Percentiles rank a stretch among this genome's conserved stretches.
Conservation (phyloP, 768 basidiomycete genomes). For the Pleurotus tuoliensis region DNA sequence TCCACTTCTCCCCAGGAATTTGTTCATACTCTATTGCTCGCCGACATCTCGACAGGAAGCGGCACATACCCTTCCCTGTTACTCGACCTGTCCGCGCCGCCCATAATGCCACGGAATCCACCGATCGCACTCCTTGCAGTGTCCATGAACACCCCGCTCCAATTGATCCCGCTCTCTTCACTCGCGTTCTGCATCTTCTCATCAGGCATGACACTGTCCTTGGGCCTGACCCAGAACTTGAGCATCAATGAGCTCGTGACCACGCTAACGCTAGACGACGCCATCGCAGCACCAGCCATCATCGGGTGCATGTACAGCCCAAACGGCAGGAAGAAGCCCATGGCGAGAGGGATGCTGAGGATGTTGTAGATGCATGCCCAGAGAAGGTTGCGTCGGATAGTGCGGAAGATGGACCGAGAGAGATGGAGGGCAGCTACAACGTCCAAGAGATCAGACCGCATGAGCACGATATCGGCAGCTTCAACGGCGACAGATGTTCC, state of each 20-base stretch:
- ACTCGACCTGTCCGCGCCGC: conserved; percentile 26
- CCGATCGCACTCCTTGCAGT: conserved; percentile 37
- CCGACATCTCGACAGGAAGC: conserved; percentile 65
- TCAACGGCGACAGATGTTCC: conserved; percentile 98
- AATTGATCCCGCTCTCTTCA: conserved; percentile 36
- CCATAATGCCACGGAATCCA: conserved; percentile 33
- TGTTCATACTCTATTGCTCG: conserved; percentile 7
- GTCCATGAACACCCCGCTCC: conserved; percentile 45
- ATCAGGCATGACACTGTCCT: conserved; percentile 66
- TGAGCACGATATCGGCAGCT: conserved; percentile 96
- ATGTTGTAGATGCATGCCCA: conserved; percentile 98
- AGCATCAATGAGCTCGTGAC: conserved; percentile 86
- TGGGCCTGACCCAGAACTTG: conserved; percentile 78
- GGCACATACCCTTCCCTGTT: conserved; percentile 58
- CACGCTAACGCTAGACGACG: conserved; percentile 94
- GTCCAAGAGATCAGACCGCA: conserved; percentile 94
- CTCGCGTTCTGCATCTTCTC: conserved; percentile 48
- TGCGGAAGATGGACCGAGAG: conserved; percentile 80
- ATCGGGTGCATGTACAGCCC: conserved; percentile 95
- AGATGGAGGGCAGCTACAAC: conserved; percentile 96
- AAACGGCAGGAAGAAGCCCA: conserved; percentile 93
- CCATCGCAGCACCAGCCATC: conserved; percentile 99
- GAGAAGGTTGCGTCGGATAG: conserved; percentile 88
- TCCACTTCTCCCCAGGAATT: neutral
- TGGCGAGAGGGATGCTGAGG: conserved; percentile 92